phyloP scores from a whole-genome alignment of 78 protist genomes.

The Neovahlkampfia damariscottae region DNA sequence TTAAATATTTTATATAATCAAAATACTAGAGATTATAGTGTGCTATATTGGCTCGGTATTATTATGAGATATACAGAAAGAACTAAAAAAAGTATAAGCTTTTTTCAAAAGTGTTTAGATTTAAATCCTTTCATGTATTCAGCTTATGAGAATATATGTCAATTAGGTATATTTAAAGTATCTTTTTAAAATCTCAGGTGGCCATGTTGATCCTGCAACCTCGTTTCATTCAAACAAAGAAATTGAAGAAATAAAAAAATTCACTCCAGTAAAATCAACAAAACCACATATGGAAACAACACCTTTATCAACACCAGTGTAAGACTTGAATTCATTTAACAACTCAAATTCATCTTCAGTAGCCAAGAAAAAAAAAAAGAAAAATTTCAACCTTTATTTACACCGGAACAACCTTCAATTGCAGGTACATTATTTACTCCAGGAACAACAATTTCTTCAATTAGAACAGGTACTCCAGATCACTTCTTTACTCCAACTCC shows the following conservation, averaged over 20 bases:
- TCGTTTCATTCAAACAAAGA: not conserved
- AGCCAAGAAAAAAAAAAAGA: no score
- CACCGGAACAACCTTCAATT: no score
- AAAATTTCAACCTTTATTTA: no score
- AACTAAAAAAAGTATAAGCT: not conserved
- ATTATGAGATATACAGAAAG: not conserved
- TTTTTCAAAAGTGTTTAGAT: constrained; percentile 3
- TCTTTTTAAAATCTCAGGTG: not conserved
- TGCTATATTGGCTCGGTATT: not conserved
- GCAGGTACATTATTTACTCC: no score
- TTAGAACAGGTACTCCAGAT: no score
- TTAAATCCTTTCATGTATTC: constrained; percentile 20
- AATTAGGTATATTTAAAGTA: not conserved
- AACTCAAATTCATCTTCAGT: not conserved
- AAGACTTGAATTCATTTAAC: not conserved
- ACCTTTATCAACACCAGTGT: not conserved
- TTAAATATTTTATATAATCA: not conserved
- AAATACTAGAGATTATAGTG: not conserved
- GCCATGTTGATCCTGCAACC: not conserved
- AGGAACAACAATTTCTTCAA: no score
- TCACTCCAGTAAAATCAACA: no score
- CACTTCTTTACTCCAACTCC: no score
- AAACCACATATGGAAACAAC: no score
- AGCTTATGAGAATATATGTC: constrained; percentile 14
- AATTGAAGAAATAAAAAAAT: no score